Conservation (phyloP, 2,329 filamentous ascomycete species). For the Cucurbitaria berberidis region DNA sequence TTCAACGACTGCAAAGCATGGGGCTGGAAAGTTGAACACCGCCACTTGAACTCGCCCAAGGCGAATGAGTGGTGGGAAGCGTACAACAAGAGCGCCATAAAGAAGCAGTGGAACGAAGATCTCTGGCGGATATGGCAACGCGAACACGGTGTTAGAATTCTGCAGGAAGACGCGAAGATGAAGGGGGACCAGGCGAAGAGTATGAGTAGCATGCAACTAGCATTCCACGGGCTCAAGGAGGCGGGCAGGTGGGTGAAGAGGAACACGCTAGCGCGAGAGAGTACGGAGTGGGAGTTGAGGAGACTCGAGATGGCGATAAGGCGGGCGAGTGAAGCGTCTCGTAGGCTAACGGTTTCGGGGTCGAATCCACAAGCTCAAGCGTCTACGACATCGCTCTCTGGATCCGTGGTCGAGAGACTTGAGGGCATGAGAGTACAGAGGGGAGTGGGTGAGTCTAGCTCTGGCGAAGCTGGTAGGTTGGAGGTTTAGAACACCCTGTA, state of each 20-base stretch:
- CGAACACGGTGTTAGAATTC: slow-evolving; percentile 5
- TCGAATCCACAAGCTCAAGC: no score
- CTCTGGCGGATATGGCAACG: slow-evolving; percentile 10
- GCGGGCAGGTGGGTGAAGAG: background rate
- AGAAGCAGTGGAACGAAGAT: slow-evolving; percentile 1
- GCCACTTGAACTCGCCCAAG: background rate
- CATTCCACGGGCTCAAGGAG: background rate
- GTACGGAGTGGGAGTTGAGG: background rate
- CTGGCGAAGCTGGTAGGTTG: no score
- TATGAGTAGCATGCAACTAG: background rate
- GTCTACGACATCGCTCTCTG: background rate
- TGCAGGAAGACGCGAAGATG: background rate
- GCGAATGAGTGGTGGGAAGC: background rate
- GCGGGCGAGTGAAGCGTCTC: background rate
- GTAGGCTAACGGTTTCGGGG: background rate
- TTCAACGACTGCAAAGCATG: slow-evolving; percentile 3
- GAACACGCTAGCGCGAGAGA: background rate
- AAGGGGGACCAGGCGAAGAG: background rate
- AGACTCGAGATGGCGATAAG: background rate
- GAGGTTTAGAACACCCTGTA: no score
- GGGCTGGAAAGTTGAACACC: slow-evolving; percentile 4
- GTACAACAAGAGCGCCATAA: background rate
- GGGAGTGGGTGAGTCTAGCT: background rate
- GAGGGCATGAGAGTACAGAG: background rate
- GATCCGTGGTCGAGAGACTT: background rate